phyloP scores from a whole-genome alignment of 169 alveolate genomes.

The Amoebophrya sp. region DNA sequence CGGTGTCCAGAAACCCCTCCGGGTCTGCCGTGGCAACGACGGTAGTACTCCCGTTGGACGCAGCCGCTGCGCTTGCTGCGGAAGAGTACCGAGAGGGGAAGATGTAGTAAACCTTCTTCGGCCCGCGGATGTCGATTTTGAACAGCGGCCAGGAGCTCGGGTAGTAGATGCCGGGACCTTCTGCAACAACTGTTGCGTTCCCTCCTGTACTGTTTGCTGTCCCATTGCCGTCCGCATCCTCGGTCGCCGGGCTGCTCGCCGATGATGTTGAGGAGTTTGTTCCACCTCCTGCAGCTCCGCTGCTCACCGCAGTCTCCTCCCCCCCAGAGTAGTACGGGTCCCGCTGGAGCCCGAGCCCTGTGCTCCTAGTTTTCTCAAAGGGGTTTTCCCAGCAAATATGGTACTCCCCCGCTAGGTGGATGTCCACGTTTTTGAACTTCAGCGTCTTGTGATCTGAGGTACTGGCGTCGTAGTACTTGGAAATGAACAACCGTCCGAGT shows the following conservation, averaged over 20 bases:
- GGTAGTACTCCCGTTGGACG: no score
- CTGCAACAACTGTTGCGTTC: no score
- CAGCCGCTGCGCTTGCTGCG: not conserved
- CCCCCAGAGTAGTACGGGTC: not conserved
- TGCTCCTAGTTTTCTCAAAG: not conserved
- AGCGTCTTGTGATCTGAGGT: not conserved
- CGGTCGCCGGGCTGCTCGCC: no score
- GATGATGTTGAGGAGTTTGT: no score
- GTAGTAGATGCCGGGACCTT: not conserved
- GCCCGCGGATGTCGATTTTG: not conserved
- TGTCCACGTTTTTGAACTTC: not conserved
- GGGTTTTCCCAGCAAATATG: conserved; percentile 19
- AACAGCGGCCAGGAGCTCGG: conserved; percentile 13
- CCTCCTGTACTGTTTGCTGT: no score
- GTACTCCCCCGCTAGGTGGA: not conserved
- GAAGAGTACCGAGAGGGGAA: not conserved
- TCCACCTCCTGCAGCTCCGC: no score
- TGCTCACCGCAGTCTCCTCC: not conserved
- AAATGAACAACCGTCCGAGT: not conserved
- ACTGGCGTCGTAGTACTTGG: not conserved
- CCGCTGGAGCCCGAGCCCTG: not conserved
- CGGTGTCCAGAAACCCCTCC: no score
- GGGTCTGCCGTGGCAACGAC: no score
- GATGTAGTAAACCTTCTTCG: not conserved
- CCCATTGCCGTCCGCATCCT: no score